phyloP scores from a whole-genome alignment of 306 rosid genomes.

The Sphenostylis stenocarpa region DNA sequence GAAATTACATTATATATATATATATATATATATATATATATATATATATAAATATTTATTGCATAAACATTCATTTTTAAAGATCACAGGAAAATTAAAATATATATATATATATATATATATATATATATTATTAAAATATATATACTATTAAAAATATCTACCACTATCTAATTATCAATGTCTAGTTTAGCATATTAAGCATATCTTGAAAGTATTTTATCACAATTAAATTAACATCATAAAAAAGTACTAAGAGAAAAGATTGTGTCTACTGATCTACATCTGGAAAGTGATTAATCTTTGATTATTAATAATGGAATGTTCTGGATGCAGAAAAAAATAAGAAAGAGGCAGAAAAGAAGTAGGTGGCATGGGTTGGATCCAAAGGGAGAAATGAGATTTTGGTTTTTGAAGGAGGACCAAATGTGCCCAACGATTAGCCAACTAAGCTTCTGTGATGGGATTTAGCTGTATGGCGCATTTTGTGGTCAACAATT shows the following conservation, averaged over 20 bases:
- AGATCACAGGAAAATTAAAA: too few relatives aligned
- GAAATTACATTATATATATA: too few relatives aligned
- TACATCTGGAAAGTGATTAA: not conserved
- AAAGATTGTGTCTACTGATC: not conserved
- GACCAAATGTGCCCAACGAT: conserved; percentile 10
- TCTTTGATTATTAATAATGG: not conserved
- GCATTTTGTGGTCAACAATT: conserved; percentile 34
- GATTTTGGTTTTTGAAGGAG: not conserved
- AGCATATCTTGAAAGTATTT: too few relatives aligned
- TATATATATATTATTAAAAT: too few relatives aligned
- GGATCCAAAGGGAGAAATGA: conserved; percentile 5
- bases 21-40: too few relatives aligned
- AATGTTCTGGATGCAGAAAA: not conserved
- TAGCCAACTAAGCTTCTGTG: conserved; percentile 35
- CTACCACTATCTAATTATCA: too few relatives aligned
- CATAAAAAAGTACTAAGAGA: not conserved
- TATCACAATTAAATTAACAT: too few relatives aligned
- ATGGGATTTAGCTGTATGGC: conserved; percentile 44
- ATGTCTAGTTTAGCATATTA: too few relatives aligned
- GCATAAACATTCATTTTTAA: too few relatives aligned
- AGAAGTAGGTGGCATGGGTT: conserved; percentile 35
- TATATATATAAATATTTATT: too few relatives aligned
- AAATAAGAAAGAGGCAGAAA: not conserved
- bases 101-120: too few relatives aligned
- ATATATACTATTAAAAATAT: too few relatives aligned